phyloP scores from a whole-genome alignment of 345 rosid genomes.

The Lepidium sativum region DNA sequence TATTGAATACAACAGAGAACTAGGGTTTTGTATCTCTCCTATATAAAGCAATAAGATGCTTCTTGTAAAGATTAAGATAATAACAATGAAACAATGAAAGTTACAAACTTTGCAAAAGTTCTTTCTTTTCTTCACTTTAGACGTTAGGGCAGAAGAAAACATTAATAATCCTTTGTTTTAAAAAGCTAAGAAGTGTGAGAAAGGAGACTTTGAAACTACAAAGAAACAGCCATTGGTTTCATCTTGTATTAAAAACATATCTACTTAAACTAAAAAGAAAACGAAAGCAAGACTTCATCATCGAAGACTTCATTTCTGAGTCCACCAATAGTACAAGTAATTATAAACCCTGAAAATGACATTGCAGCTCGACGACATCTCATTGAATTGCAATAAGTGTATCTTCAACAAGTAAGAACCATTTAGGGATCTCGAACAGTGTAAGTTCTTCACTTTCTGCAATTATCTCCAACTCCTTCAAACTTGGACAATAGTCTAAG shows the following conservation, averaged over 20 bases:
- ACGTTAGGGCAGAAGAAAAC: no score
- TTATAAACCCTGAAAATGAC: background rate
- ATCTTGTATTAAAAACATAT: background rate
- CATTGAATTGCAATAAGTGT: constrained; percentile 7
- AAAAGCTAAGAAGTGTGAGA: background rate
- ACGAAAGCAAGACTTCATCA: no score
- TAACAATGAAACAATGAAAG: no score
- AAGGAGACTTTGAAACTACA: background rate
- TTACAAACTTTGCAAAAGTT: no score
- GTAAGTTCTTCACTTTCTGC: background rate
- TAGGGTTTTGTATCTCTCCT: no score
- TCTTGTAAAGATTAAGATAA: no score
- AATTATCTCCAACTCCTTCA: constrained; percentile 2
- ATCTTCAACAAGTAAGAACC: background rate
- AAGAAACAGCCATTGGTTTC: background rate
- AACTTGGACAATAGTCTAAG: constrained; percentile 12
- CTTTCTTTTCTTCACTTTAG: no score
- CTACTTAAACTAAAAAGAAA: background rate
- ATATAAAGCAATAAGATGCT: no score
- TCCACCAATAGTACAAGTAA: background rate
- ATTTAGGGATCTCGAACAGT: background rate
- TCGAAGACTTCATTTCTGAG: background rate
- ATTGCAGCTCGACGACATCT: background rate
- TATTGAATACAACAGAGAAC: no score
- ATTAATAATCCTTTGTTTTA: no score